Evolutionary conservation across 306 rosid species (phyloP).

Genomic region (Citrullus amarus): DNA sequence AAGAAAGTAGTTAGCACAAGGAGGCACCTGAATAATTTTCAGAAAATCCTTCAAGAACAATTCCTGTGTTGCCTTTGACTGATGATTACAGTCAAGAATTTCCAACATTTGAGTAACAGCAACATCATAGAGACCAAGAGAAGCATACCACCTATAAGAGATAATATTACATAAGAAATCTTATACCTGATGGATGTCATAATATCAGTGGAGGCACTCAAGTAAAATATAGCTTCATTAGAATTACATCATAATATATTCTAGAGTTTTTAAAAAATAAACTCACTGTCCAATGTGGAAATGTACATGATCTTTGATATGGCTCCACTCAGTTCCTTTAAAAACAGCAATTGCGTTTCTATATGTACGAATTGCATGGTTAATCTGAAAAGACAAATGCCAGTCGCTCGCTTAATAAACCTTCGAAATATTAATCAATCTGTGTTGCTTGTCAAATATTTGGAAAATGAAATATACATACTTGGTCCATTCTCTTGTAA

Average conservation of each 20-base stretch:
- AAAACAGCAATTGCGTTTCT: conserved; percentile 72
- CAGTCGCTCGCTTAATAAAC: conserved; percentile 11
- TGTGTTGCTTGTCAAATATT: conserved; percentile 2
- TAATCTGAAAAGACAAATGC: conserved; percentile 40
- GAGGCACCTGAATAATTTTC: conserved; percentile 72
- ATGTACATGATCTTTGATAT: conserved; percentile 83
- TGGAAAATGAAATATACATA: conserved; percentile 19
- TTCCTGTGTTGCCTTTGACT: conserved; percentile 84
- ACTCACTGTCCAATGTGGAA: conserved; percentile 96
- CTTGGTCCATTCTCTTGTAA: conserved; percentile 92
- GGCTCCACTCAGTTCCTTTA: conserved; percentile 75
- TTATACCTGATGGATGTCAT: conserved; percentile 4
- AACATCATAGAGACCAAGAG: conserved; percentile 67
- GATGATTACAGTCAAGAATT: conserved; percentile 83
- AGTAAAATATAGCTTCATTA: neutral
- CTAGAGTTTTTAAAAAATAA: conserved; percentile 11
- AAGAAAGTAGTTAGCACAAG: conserved; percentile 12
- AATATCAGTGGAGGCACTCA: neutral
- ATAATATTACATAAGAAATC: conserved; percentile 19
- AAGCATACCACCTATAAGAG: conserved; percentile 83
- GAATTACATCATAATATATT: neutral
- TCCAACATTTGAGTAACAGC: conserved; percentile 82
- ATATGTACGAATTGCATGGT: conserved; percentile 92
- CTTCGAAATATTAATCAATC: conserved; percentile 4
- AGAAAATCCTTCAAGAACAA: conserved; percentile 62